Evolutionary conservation across 768 basidiomycete genomes (phyloP), one percentile per base, ranked within the genome.

Genomic region (Galerina marginata): DNA sequence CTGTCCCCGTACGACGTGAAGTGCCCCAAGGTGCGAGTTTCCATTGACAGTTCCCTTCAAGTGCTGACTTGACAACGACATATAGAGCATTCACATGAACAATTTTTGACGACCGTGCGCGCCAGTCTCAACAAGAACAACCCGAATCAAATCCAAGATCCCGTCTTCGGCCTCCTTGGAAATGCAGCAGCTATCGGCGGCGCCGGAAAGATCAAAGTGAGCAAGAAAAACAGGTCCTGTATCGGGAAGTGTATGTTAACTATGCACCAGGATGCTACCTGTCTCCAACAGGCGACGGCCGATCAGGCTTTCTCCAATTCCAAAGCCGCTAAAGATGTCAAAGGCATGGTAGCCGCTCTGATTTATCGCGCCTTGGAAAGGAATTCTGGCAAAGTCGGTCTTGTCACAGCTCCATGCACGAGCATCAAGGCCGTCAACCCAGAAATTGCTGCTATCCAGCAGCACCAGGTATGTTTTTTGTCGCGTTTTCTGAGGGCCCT

Each of bases 281-380:
- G 88, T 69, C 77, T 90, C 16, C 87, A 89, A 67, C 85, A 87
- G 75, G 85, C 83, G 0, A 83, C 81, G 6, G 86, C 86, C 47
- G 86, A 89, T 66, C 86, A 85, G 67, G 88, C 88, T 0, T 91
- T 90, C 76, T 87, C 87, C 37, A 90, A 90, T 69, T 87, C 88
- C 44, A 90, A 90, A 71, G 83, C 85, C 11, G 81, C 79, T 2
- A 80, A 81, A 14, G 81, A 88, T 67, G 74, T 88, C 45, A 72
- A 80, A 25, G 86, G 85, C 29, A 79, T 80, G 77, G 81, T 84
- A 29, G 79, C 76, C 59, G 87, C 88, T 4, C 70, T 91, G 64
- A 83, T 86, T 61, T 90, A 75, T 75, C 81, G 86, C 52, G 86
- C 88, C 6, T 71, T 91, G 33, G 88, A 90, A 75, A 80, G 87